Base-by-base conservation (phyloP, 148 eudicot genomes). In the Chenopodium quinoa region DNA sequence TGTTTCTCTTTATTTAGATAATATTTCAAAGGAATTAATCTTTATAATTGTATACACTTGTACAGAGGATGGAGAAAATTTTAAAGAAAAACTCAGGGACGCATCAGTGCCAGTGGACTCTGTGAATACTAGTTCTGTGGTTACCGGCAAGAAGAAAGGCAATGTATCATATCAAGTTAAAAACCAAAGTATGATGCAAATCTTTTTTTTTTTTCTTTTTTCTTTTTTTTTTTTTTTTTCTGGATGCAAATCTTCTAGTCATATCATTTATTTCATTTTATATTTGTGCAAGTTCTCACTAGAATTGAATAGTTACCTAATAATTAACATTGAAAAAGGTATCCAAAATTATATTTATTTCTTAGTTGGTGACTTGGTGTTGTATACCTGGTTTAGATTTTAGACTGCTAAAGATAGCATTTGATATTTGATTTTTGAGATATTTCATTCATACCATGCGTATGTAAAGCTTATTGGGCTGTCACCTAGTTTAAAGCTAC, bases 171-270 rank as follows among this genome's bases (percentile, higher is more conserved):
- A 75, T 44, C 77, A 69, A 44, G 77, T 52, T 27, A 60, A 69
- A 73, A 80, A 75, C 68, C 80, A 83, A 87, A 80, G 83, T 87
- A 83, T 52, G 80, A 54, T 27, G 29, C 29, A 27, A 31, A 31
- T 31, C 32, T 23, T 23, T 23, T 23, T 23, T 23, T 23, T 23
- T 23, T 23, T 23, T 23, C 0, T 23, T 23, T 23, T 23, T 23
- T 23, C 1, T 31, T 31, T 31, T 31, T 31, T 31, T 31, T 29
- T 29, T 31, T 31, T 31, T 31, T 31, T 1, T 31, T 27, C 1
- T 27, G 1, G 29, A 27, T 40, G 44, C 44, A 40, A 40, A 40
- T 40, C 44, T 40, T 40, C 8, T 5, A 5, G 44, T 40, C 44
- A 5, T 40, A 5, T 40, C 44, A 40, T 40, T 40, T 40, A 40